phyloP scores from a whole-genome alignment of 2,329 filamentous ascomycete genomes.

The Herpomyces periplanetae region DNA sequence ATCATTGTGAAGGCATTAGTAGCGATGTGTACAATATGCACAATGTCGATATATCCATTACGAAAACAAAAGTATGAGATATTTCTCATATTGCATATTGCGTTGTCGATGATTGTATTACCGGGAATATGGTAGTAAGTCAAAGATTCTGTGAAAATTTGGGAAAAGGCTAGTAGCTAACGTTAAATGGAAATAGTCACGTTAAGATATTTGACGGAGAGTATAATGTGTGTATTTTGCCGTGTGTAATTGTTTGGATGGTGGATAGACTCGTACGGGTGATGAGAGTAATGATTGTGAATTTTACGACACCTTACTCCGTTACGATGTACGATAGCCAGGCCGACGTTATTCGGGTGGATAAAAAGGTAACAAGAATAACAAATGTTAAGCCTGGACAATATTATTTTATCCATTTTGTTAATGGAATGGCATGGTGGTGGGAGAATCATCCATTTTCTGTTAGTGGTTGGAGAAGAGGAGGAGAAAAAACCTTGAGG shows the following conservation, averaged over 20 bases:
- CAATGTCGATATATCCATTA: slow-evolving; percentile 13
- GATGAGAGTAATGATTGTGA: too few relatives aligned
- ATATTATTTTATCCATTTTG: too few relatives aligned
- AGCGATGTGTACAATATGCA: slow-evolving; percentile 10
- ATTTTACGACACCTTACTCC: too few relatives aligned
- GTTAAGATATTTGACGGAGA: slow-evolving; percentile 13
- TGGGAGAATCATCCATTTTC: slow-evolving; percentile 19
- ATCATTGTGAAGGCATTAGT: slow-evolving; percentile 8
- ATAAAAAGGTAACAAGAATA: too few relatives aligned
- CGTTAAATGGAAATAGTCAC: too few relatives aligned
- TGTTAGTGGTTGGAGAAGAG: too few relatives aligned
- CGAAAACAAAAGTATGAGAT: slow-evolving; percentile 14
- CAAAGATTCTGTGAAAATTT: slow-evolving; percentile 4
- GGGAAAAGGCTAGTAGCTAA: slow-evolving; percentile 3
- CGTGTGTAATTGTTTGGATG: slow-evolving; percentile 12
- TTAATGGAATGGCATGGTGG: too few relatives aligned
- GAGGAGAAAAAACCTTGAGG: too few relatives aligned
- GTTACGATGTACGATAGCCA: too few relatives aligned
- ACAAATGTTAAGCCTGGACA: too few relatives aligned
- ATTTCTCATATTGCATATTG: slow-evolving; percentile 13
- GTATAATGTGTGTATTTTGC: slow-evolving; percentile 13
- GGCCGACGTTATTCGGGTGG: too few relatives aligned
- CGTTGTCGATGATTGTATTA: slow-evolving; percentile 12
- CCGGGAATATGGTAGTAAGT: slow-evolving; percentile 14
- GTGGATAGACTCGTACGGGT: slow-evolving; percentile 12